A percentile compares a stretch with the other conserved stretches of the same genome.
Conservation (phyloP, 2,329 filamentous ascomycete species). For the Neoscytalidium dimidiatum region DNA sequence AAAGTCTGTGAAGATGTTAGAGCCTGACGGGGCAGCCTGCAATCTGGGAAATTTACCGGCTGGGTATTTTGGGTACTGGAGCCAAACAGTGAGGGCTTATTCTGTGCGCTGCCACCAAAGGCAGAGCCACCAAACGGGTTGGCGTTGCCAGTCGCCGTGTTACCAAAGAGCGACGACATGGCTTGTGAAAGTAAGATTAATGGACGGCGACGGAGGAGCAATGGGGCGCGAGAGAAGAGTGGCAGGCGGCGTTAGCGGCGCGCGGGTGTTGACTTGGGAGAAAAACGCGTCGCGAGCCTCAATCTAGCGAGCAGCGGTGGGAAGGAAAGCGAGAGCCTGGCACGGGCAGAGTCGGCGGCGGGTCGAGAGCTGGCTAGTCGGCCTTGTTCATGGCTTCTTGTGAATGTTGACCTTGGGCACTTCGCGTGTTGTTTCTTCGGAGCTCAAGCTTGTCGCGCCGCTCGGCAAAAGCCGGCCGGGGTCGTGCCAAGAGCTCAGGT, state of each 20-base stretch:
- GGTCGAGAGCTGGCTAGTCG: not conserved
- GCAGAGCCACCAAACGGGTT: slow-evolving; percentile 4
- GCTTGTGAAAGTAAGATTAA: not conserved
- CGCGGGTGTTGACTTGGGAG: not conserved
- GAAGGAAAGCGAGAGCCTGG: not conserved
- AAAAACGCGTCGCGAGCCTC: not conserved
- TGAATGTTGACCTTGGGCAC: not conserved
- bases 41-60: not conserved
- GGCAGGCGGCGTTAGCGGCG: not conserved
- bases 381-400: not conserved
- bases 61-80: not conserved
- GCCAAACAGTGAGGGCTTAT: slow-evolving; percentile 14
- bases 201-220: not conserved
- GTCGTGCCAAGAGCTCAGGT: slow-evolving; percentile 2
- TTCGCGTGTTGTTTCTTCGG: slow-evolving; percentile 11
- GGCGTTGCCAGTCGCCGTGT: not conserved
- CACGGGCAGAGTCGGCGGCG: not conserved
- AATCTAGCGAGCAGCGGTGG: not conserved
- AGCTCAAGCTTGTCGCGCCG: slow-evolving; percentile 8
- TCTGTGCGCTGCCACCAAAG: slow-evolving; percentile 15
- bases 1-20: not conserved
- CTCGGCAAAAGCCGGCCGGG: slow-evolving; percentile 6
- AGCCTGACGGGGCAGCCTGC: not conserved
- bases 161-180: slow-evolving; percentile 13
- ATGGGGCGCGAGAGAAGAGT: not conserved